Evolutionary conservation across 768 basidiomycete genomes (phyloP), one percentile per base, ranked within the genome.

Genomic region (Russula foetens): DNA sequence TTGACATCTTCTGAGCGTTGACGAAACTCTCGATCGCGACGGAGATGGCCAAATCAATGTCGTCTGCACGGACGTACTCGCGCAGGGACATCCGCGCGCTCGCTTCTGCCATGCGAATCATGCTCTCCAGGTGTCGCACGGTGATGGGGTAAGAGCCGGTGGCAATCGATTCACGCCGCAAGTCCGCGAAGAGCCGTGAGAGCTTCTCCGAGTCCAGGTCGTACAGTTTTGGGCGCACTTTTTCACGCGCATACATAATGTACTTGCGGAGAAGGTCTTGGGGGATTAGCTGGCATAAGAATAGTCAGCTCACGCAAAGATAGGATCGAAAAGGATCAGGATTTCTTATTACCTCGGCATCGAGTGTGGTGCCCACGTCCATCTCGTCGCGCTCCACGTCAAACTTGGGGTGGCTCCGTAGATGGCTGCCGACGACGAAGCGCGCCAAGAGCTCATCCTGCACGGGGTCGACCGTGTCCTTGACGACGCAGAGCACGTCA

Each of bases 71-170:
- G 33, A 98, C 97, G 69, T 92, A 98, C 74, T 98, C 96, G 55
- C 97, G 81, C 63, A 99, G 76, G 51, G 95, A 86, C 97, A 99
- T 98, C 79, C 96, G 97, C 24, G 97, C 97, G 69, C 90, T 93
- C 15, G 97, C 96, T 74, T 99, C 97, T 3, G 92, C 83, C 96
- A 98, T 98, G 43, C 97, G 88, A 74, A 99, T 98, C 91, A 97
- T 97, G 71, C 93, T 96, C 75, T 99, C 97, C 60, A 99, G 74
- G 70, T 98, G 97, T 58, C 97, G 91, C 51, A 98, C 89, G 9
- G 97, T 99, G 71, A 99, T 97, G 2, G 97, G 97, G 75, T 92
- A 97, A 23, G 96, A 98, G n/a, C 96, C 96, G 2, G 97, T 99
- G 21, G 93, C 93, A 67, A 93, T 78, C 5, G 96, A 98, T 71